Percentiles rank a stretch among this genome's conserved stretches.
Evolutionary conservation across 306 rosid genomes (phyloP).

Genomic region (Castanea crenata): DNA sequence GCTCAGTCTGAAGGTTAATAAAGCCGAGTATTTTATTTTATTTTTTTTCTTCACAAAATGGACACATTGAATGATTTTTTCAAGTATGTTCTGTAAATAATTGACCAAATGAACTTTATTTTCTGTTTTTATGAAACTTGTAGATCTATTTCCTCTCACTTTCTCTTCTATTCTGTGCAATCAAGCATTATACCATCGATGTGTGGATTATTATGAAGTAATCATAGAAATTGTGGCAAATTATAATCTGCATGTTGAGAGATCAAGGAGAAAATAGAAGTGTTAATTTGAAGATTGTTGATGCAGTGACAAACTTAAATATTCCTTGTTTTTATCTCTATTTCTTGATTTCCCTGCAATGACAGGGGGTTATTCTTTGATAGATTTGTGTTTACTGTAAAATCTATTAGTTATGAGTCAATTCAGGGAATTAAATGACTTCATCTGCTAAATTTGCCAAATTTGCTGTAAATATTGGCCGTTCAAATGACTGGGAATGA

Average conservation of each 20-base stretch:
- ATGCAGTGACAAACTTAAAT: not conserved
- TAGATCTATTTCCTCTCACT: not conserved
- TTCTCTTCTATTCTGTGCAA: not conserved
- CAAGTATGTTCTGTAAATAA: not conserved
- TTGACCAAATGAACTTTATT: not conserved
- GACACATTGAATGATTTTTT: not conserved
- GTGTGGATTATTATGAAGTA: not conserved
- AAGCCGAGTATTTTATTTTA: not conserved
- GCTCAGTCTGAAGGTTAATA: not conserved
- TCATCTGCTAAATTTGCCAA: not conserved
- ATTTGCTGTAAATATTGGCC: not conserved
- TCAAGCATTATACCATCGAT: not conserved
- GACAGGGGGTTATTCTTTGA: too few species aligned
- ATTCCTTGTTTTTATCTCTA: not conserved
- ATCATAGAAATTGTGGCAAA: not conserved
- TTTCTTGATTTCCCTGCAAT: not conserved
- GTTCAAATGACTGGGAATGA: not conserved
- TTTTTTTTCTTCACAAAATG: not conserved
- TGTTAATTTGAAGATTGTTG: not conserved
- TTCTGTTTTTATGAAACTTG: not conserved
- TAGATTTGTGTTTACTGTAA: not conserved
- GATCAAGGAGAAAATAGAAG: not conserved
- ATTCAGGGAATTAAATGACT: not conserved
- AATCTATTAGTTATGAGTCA: not conserved
- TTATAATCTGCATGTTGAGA: not conserved